These are phyloP conservation scores for Chenopodium quinoa DNA, from an alignment of 148 eudicot species.

Conservation along the genomic window DNA sequence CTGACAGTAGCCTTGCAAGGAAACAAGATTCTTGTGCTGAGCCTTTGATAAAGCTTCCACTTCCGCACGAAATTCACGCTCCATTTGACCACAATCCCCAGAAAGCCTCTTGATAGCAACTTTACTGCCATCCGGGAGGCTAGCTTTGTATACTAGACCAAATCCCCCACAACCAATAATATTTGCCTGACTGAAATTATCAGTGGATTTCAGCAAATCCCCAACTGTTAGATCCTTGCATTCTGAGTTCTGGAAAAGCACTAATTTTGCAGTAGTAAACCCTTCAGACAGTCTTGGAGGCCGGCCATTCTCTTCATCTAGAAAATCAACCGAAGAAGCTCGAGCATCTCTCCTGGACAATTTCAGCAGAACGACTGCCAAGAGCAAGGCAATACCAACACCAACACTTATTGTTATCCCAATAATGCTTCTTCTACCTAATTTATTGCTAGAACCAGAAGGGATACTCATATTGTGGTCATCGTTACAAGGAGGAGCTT, in stretches of 20 bases:
- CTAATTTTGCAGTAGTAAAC: conserved; percentile 51
- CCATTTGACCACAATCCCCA: conserved; percentile 96
- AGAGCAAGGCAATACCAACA: conserved; percentile 52
- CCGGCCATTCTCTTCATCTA: conserved; percentile 47
- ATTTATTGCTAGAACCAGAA: conserved; percentile 29
- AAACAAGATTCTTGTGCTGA: conserved; percentile 86
- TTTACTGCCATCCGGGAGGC: conserved; percentile 60
- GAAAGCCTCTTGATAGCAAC: conserved; percentile 89
- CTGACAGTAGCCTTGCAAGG: conserved; percentile 83
- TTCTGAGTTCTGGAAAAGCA: conserved; percentile 64
- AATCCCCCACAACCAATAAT: conserved; percentile 94
- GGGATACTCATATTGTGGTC: conserved; percentile 18
- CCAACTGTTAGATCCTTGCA: conserved; percentile 65
- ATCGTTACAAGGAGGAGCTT: conserved; percentile 45
- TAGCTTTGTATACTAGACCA: conserved; percentile 85
- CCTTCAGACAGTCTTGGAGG: conserved; percentile 49
- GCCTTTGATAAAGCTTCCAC: conserved; percentile 91
- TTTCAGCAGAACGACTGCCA: conserved; percentile 52
- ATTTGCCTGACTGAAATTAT: conserved; percentile 78
- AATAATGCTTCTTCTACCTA: conserved; percentile 45
- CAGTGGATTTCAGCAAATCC: conserved; percentile 73
- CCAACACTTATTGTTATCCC: conserved; percentile 68
- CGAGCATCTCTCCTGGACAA: conserved; percentile 39
- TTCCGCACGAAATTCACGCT: conserved; percentile 91
- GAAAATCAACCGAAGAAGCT: conserved; percentile 32